Percentiles rank a stretch among this genome's conserved stretches.
Conservation (phyloP, 1,284 basidiomycete genomes). For the Tetrapyrgos nigripes region DNA sequence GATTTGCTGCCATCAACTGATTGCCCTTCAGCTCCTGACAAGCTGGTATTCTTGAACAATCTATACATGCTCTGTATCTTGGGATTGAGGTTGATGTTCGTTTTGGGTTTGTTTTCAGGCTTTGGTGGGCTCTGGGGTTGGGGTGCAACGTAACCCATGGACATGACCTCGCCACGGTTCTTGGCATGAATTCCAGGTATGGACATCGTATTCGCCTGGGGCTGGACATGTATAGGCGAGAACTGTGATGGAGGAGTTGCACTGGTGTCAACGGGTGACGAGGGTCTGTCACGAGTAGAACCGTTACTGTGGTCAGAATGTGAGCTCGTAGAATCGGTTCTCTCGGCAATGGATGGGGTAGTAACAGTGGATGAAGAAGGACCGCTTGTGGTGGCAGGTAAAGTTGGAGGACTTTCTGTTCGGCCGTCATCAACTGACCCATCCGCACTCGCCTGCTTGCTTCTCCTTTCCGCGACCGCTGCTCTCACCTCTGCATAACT, state of each 20-base stretch:
- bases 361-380: slow-evolving; percentile 3
- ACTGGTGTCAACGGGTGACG: not conserved
- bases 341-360: not conserved
- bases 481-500: slow-evolving; percentile 77
- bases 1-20: slow-evolving; percentile 27
- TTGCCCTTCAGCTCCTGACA: slow-evolving; percentile 29
- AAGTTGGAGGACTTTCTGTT: slow-evolving; percentile 16
- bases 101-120: not conserved
- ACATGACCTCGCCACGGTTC: slow-evolving; percentile 80
- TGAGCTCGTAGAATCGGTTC: not conserved
- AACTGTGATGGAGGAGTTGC: not conserved
- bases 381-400: not conserved
- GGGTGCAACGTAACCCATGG: slow-evolving; percentile 74
- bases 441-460: slow-evolving; percentile 42
- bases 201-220: slow-evolving; percentile 76
- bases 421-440: not conserved
- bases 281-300: not conserved
- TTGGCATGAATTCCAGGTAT: slow-evolving; percentile 83
- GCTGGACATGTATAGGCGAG: slow-evolving; percentile 69
- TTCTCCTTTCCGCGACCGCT: slow-evolving; percentile 68
- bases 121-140: slow-evolving; percentile 25
- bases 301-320: not conserved
- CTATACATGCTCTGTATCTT: slow-evolving; percentile 74
- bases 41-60: slow-evolving; percentile 65
- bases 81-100: slow-evolving; percentile 28